A percentile compares a stretch with the other conserved stretches of the same genome.
phyloP scores from a whole-genome alignment of 2,329 filamentous ascomycete species.

The Lanzia echinophila region DNA sequence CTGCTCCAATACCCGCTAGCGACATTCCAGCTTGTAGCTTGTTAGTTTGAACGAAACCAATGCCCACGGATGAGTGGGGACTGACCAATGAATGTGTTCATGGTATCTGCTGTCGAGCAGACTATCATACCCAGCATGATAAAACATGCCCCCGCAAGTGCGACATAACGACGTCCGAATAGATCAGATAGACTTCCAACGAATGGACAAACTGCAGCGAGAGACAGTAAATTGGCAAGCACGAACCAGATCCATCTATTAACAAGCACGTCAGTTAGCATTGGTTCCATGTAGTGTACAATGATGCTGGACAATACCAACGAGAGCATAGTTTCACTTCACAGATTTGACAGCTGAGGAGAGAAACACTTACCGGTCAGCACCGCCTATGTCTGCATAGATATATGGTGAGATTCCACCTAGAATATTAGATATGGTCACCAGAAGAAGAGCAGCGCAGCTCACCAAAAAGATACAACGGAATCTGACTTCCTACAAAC shows the following conservation, averaged over 20 bases:
- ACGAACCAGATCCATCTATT: conserved; percentile 32
- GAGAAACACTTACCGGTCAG: conserved; percentile 25
- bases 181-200: conserved; percentile 61
- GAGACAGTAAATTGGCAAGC: conserved; percentile 47
- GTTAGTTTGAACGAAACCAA: not conserved
- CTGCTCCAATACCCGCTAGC: conserved; percentile 57
- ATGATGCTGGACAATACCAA: not conserved
- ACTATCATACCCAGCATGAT: conserved; percentile 55
- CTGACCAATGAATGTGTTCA: conserved; percentile 56
- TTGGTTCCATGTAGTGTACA: too few relatives aligned
- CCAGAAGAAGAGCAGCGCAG: not conserved
- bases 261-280: too few relatives aligned
- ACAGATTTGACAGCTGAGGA: too few relatives aligned
- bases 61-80: not conserved
- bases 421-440: conserved; percentile 15
- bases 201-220: conserved; percentile 53
- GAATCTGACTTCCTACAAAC: conserved; percentile 56
- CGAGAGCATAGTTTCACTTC: not conserved
- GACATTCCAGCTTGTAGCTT: conserved; percentile 38
- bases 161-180: conserved; percentile 54
- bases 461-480: conserved; percentile 44
- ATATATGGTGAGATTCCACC: conserved; percentile 46
- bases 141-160: conserved; percentile 44
- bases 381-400: conserved; percentile 51
- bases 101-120: conserved; percentile 48